Evolutionary conservation across 1,284 basidiomycete species (phyloP).

Genomic region (Microbotryum saponariae): DNA sequence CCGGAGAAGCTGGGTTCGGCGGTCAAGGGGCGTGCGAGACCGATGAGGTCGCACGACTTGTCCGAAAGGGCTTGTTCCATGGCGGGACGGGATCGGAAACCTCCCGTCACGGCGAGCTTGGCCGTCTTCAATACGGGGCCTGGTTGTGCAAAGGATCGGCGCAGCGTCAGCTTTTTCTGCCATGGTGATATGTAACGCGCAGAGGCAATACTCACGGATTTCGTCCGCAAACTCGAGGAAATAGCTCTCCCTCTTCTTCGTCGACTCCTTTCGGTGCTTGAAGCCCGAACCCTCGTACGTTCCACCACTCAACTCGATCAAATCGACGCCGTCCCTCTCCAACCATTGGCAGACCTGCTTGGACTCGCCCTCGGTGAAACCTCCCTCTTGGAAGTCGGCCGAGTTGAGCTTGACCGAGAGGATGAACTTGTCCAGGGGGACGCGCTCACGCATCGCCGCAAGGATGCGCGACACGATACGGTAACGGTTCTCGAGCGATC

Average conservation of each 20-base stretch:
- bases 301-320: slow-evolving; percentile 50
- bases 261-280: slow-evolving; percentile 40
- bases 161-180: slow-evolving; percentile 3
- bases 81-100: slow-evolving; percentile 45
- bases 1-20: slow-evolving; percentile 46
- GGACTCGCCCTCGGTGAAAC: slow-evolving; percentile 46
- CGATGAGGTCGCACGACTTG: slow-evolving; percentile 41
- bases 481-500: slow-evolving; percentile 43
- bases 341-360: slow-evolving; percentile 45
- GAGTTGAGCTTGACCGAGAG: slow-evolving; percentile 50
- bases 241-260: slow-evolving; percentile 44
- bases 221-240: slow-evolving; percentile 46
- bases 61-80: slow-evolving; percentile 42
- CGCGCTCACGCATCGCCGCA: slow-evolving; percentile 40
- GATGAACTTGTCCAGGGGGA: slow-evolving; percentile 42
- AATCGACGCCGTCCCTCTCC: slow-evolving; percentile 47
- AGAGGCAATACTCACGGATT: slow-evolving; percentile 34
- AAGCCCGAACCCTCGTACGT: slow-evolving; percentile 44
- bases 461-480: slow-evolving; percentile 42
- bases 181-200: neutral
- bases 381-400: slow-evolving; percentile 44
- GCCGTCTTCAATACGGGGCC: slow-evolving; percentile 39
- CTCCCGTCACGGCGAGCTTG: slow-evolving; percentile 48
- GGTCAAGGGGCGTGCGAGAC: slow-evolving; percentile 46
- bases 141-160: slow-evolving; percentile 7